A percentile compares a stretch with the other conserved stretches of the same genome.
phyloP scores from a whole-genome alignment of 306 rosid species.

The Malus asiatica region DNA sequence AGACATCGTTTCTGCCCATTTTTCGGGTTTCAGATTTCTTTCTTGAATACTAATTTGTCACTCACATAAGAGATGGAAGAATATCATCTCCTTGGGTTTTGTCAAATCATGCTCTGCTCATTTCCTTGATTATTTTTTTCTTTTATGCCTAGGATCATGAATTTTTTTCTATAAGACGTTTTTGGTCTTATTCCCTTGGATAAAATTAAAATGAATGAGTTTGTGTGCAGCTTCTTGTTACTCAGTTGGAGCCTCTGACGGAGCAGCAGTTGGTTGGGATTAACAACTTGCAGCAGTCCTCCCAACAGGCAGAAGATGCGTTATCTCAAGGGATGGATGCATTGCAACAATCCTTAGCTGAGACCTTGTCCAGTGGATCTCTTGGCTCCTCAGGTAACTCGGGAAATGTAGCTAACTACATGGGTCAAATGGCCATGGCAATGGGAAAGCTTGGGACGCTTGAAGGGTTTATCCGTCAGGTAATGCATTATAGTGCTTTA shows the following conservation, averaged over 20 bases:
- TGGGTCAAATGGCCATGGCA: slow-evolving; percentile 99
- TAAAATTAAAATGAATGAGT: slow-evolving; percentile 6
- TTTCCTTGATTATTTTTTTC: neutral
- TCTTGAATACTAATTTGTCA: neutral
- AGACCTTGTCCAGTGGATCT: slow-evolving; percentile 70
- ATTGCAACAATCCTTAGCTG: slow-evolving; percentile 85
- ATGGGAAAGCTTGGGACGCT: slow-evolving; percentile 95
- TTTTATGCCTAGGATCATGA: neutral
- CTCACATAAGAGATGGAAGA: neutral
- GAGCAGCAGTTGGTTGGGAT: slow-evolving; percentile 84
- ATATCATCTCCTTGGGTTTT: neutral
- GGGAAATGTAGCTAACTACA: slow-evolving; percentile 88
- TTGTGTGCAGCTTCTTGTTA: slow-evolving; percentile 69
- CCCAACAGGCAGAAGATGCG: slow-evolving; percentile 98
- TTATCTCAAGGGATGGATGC: slow-evolving; percentile 99
- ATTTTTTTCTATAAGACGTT: neutral
- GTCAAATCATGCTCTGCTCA: neutral
- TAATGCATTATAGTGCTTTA: slow-evolving; percentile 12
- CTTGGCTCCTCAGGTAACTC: slow-evolving; percentile 77
- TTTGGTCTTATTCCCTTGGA: neutral
- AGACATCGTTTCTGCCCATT: neutral
- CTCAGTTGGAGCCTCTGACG: slow-evolving; percentile 89
- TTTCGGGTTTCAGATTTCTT: neutral
- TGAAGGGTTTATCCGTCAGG: slow-evolving; percentile 92
- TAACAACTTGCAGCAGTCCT: slow-evolving; percentile 84